Percentiles rank a stretch among this genome's conserved stretches.
phyloP scores from a whole-genome alignment of 2,329 filamentous ascomycete species.

The Epichloe uncinata region DNA sequence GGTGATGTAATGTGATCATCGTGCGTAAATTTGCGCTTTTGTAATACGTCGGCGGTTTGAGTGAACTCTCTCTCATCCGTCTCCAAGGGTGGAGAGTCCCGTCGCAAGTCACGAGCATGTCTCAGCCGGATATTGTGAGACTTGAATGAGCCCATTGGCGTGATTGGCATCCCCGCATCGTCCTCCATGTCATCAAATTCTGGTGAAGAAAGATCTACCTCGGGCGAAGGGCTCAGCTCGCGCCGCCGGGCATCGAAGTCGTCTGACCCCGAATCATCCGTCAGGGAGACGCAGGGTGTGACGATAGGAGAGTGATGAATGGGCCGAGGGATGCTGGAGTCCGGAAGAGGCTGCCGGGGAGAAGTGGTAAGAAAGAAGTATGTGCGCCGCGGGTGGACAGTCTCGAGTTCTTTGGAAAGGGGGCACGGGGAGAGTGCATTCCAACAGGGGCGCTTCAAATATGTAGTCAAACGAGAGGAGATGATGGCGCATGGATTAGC shows the following conservation, averaged over 20 bases:
- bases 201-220: constrained; percentile 78
- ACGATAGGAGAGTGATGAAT: constrained; percentile 39
- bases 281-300: constrained; percentile 65
- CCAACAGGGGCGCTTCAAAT: constrained; percentile 78
- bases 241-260: constrained; percentile 56
- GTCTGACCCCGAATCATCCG: constrained; percentile 43
- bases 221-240: constrained; percentile 78
- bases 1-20: constrained; percentile 21
- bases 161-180: constrained; percentile 43
- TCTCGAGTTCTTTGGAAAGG: constrained; percentile 82
- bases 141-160: constrained; percentile 52
- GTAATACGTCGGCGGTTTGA: constrained; percentile 79
- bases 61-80: constrained; percentile 95
- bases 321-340: constrained; percentile 18
- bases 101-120: constrained; percentile 35
- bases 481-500: constrained; percentile 93
- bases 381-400: constrained; percentile 82
- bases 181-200: constrained; percentile 68
- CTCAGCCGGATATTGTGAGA: constrained; percentile 23
- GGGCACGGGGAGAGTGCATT: constrained; percentile 69
- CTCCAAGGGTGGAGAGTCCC: constrained; percentile 79
- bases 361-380: constrained; percentile 94
- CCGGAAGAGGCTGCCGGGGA: constrained; percentile 67
- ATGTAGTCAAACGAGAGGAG: constrained; percentile 78
- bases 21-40: constrained; percentile 43